Evolutionary conservation across 306 rosid genomes (phyloP).

Genomic region (Gleditsia sinensis): DNA sequence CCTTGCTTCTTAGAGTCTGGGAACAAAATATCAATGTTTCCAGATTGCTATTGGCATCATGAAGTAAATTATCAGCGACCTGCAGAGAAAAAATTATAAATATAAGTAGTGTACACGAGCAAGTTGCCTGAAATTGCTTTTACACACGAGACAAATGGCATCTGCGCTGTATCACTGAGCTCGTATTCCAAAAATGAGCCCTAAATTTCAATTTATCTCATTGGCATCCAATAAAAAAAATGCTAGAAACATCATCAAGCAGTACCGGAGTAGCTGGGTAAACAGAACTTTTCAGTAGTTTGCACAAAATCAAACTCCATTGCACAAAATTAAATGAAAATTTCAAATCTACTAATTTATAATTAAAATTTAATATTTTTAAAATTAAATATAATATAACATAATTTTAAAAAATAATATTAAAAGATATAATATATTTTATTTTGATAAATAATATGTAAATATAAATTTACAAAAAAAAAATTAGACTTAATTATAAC

Average conservation of each 20-base stretch:
- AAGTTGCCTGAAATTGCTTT: conserved; percentile 6
- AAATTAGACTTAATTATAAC: too few relatives aligned
- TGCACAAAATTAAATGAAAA: too few relatives aligned
- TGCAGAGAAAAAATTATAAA: conserved; percentile 29
- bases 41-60: conserved; percentile 85
- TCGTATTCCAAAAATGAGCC: conserved; percentile 18
- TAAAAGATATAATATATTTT: too few relatives aligned
- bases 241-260: conserved; percentile 16
- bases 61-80: conserved; percentile 98
- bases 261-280: background rate
- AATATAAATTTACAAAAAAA: too few relatives aligned
- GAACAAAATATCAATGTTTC: too few relatives aligned
- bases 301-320: conserved; percentile 28
- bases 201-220: conserved; percentile 20
- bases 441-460: too few relatives aligned
- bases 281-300: background rate
- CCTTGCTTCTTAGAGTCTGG: conserved; percentile 98
- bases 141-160: background rate
- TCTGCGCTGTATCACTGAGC: background rate
- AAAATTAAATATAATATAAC: too few relatives aligned
- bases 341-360: too few relatives aligned
- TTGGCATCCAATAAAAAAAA: conserved; percentile 7
- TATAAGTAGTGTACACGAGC: background rate
- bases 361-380: too few relatives aligned
- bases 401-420: too few relatives aligned